Percentiles rank a stretch among this genome's conserved stretches.
phyloP scores from a whole-genome alignment of 139 green algal species.

The Micromonas commoda region DNA sequence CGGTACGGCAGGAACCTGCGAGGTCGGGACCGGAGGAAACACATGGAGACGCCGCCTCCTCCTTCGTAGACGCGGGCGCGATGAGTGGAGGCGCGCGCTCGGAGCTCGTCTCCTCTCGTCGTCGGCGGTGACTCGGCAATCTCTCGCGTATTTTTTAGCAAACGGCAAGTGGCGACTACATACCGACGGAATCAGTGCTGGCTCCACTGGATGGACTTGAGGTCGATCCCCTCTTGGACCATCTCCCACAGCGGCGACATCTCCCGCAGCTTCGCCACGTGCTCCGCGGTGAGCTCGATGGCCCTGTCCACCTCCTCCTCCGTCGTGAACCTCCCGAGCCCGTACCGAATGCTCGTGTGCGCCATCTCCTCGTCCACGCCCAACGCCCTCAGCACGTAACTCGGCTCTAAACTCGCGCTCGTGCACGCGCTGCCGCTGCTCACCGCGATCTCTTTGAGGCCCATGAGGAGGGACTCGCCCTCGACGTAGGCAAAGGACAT shows the following conservation, averaged over 20 bases:
- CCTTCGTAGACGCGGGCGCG: too few relatives aligned
- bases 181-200: constrained; percentile 56
- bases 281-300: constrained; percentile 59
- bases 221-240: constrained; percentile 91
- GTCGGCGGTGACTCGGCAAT: too few relatives aligned
- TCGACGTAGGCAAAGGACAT: constrained; percentile 96
- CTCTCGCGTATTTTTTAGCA: too few relatives aligned
- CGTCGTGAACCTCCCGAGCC: constrained; percentile 92
- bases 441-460: constrained; percentile 64
- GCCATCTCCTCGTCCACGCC: constrained; percentile 98
- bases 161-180: too few relatives aligned
- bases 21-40: too few relatives aligned
- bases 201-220: constrained; percentile 93
- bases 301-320: constrained; percentile 69
- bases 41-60: too few relatives aligned
- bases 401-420: constrained; percentile 85
- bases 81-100: too few relatives aligned
- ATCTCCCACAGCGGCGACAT: constrained; percentile 98
- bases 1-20: too few relatives aligned
- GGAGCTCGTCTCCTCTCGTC: too few relatives aligned
- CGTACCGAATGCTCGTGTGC: constrained; percentile 84
- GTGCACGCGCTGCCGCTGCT: constrained; percentile 86
- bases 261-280: constrained; percentile 91
- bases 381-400: constrained; percentile 92
- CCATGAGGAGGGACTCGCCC: constrained; percentile 95